Percentiles rank a stretch among this genome's conserved stretches.
Conservation (phyloP, 2,329 filamentous ascomycete species). For the Colletotrichum caudatum region DNA sequence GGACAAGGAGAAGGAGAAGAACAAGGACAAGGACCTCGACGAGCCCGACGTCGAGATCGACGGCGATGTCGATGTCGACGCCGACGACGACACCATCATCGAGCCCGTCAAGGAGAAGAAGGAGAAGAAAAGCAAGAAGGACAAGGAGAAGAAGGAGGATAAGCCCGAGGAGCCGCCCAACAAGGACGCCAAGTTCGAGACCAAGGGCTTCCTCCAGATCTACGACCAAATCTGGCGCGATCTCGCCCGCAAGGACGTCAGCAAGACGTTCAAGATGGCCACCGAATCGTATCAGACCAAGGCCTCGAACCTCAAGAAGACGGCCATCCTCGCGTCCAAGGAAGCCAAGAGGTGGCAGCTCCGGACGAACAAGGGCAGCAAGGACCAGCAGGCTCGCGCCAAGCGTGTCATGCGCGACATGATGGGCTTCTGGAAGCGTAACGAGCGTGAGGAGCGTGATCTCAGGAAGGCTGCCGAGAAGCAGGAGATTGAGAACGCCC, state of each 20-base stretch:
- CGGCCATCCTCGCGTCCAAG: slow-evolving; percentile 94
- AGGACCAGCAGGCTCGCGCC: slow-evolving; percentile 94
- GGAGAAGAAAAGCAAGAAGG: slow-evolving; percentile 61
- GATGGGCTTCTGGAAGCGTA: slow-evolving; percentile 99
- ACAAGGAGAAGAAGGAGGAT: slow-evolving; percentile 58
- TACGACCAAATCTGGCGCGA: slow-evolving; percentile 98
- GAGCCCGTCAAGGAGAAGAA: slow-evolving; percentile 56
- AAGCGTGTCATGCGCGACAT: slow-evolving; percentile 99
- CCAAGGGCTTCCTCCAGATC: slow-evolving; percentile 95
- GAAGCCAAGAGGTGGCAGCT: slow-evolving; percentile 98
- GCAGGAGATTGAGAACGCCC: slow-evolving; percentile 95
- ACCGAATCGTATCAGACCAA: slow-evolving; percentile 87
- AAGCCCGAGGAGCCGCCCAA: slow-evolving; percentile 64
- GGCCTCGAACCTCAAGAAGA: slow-evolving; percentile 97
- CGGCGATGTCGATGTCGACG: slow-evolving; percentile 47
- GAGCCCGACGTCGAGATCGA: slow-evolving; percentile 54
- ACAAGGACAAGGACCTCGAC: slow-evolving; percentile 50
- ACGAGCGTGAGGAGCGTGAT: slow-evolving; percentile 96
- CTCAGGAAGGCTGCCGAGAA: slow-evolving; percentile 93
- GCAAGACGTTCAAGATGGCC: slow-evolving; percentile 91
- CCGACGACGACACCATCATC: slow-evolving; percentile 53
- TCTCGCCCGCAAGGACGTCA: slow-evolving; percentile 91
- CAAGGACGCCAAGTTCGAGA: slow-evolving; percentile 77
- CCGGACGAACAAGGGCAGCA: slow-evolving; percentile 97
- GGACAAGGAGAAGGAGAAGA: slow-evolving; percentile 57